Conservation (phyloP, 116 monocot genomes). For the Phalaenopsis hybrid region DNA sequence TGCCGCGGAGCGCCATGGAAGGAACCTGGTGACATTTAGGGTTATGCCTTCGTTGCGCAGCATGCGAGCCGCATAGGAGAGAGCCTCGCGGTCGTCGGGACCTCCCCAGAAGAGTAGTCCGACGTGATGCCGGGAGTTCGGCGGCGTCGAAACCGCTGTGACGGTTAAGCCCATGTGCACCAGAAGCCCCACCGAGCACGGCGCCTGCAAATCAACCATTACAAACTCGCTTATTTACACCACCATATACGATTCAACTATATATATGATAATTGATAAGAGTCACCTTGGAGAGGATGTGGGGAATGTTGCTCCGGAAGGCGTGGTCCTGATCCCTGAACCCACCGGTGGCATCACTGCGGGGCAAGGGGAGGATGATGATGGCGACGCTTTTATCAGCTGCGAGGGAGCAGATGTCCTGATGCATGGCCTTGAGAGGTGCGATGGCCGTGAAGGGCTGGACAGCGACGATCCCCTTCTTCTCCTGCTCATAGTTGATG, state of each 20-base stretch:
- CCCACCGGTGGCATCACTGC: neutral
- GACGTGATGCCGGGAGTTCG: constrained; percentile 17
- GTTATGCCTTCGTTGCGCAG: constrained; percentile 16
- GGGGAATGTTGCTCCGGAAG: constrained; percentile 17
- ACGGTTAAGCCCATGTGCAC: constrained; percentile 12
- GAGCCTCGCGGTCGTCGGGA: constrained; percentile 54
- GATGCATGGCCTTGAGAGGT: constrained; percentile 52
- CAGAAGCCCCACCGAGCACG: constrained; percentile 57
- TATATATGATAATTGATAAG: too few relatives aligned
- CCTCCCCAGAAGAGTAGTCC: constrained; percentile 53
- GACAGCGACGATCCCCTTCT: constrained; percentile 18
- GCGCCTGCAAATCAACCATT: constrained; percentile 9
- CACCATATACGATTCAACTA: too few relatives aligned
- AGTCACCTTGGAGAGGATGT: constrained; percentile 19
- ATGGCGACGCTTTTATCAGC: constrained; percentile 26
- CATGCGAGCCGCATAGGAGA: constrained; percentile 45
- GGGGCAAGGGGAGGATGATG: constrained; percentile 29
- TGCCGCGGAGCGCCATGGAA: neutral
- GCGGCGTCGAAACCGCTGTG: neutral
- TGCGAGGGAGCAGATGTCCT: constrained; percentile 53
- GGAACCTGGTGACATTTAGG: constrained; percentile 19
- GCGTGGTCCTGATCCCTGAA: neutral
- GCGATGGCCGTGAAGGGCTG: constrained; percentile 57
- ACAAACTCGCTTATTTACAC: too few relatives aligned
- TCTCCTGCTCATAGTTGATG: constrained; percentile 32